Conservation (phyloP, 177 flowering plant genomes). For the Vitis hybrid region DNA sequence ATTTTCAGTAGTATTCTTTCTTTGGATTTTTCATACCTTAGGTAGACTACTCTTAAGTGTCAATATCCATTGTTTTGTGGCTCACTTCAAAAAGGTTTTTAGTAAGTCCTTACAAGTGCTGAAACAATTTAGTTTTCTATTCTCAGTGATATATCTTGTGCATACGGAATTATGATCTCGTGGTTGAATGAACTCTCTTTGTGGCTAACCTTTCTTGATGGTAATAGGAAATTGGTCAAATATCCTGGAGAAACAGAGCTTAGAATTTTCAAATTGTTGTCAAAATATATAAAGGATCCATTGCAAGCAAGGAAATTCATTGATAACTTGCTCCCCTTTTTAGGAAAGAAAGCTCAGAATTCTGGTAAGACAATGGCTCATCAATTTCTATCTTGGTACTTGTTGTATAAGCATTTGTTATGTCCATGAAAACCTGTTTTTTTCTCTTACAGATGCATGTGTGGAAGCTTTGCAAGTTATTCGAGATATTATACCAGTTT, state of each 20-base stretch:
- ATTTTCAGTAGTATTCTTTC: too few relatives aligned
- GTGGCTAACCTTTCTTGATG: background rate
- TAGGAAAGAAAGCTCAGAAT: slow-evolving; percentile 37
- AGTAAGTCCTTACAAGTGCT: too few relatives aligned
- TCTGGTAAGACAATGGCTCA: slow-evolving; percentile 46
- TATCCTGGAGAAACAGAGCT: slow-evolving; percentile 54
- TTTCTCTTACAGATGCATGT: slow-evolving; percentile 48
- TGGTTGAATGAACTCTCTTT: too few relatives aligned
- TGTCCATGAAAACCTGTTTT: background rate
- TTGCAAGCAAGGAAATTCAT: slow-evolving; percentile 48
- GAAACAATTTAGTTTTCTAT: too few relatives aligned
- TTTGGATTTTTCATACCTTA: too few relatives aligned
- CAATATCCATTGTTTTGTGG: too few relatives aligned
- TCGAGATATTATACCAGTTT: slow-evolving; percentile 43
- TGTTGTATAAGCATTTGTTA: background rate
- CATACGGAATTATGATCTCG: too few relatives aligned
- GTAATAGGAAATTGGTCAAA: slow-evolving; percentile 51
- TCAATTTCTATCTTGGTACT: background rate
- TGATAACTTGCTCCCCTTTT: slow-evolving; percentile 65
- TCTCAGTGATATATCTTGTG: too few relatives aligned
- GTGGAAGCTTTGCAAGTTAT: slow-evolving; percentile 56
- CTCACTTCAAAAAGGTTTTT: too few relatives aligned
- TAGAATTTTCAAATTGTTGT: slow-evolving; percentile 56
- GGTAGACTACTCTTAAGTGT: too few relatives aligned
- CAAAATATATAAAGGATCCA: slow-evolving; percentile 57